Evolutionary conservation across 1,284 basidiomycete species (phyloP), one percentile per base, ranked within the genome.

Genomic region (Thecaphora thlaspeos): DNA sequence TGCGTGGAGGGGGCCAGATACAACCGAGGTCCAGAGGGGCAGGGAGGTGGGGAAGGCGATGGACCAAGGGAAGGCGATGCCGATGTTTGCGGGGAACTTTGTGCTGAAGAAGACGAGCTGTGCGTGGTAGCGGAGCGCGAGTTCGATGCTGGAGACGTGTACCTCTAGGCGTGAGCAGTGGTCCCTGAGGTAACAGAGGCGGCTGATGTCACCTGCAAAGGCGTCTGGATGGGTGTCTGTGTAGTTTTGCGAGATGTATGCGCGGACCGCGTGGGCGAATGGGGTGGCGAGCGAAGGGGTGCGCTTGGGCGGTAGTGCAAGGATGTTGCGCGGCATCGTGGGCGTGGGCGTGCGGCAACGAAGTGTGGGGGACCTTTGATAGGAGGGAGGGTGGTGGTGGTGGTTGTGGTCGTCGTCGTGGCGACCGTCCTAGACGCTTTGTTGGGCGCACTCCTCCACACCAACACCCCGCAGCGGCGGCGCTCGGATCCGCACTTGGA

Each of bases 171-270:
- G 83, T 32, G 46, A n/a, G 41, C 64, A 47, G n/a, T 54, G 43
- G 23, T 73, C 84, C 32, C 92, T 83, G 48, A 93, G 80, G 4
- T 80, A 75, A 46, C 86, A 84, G 84, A 92, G 90, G 24, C 79
- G 79, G 10, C 82, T 82, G 45, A 93, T 85, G 77, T 96, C 92
- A 68, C 83, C 82, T 76, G 82, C 86, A 80, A 92, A 93, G n/a
- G 87, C 86, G 68, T 92, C 90, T 0, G 91, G 90, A 73, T 94
- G 89, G n/a, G 86, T 84, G 39, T 88, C 87, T 8, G 83, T 82
- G 75, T 88, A 85, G 44, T 84, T 81, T 0, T 79, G 71, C n/a
- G 82, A 81, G 44, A 95, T 87, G 79, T 91, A 90, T 38, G 81
- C 80, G 39, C 86, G 83, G 1, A 88, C 81, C 5, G 85, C 81